Conservation (phyloP, 352 stramenopile genomes). For the Phytophthora lateralis region DNA sequence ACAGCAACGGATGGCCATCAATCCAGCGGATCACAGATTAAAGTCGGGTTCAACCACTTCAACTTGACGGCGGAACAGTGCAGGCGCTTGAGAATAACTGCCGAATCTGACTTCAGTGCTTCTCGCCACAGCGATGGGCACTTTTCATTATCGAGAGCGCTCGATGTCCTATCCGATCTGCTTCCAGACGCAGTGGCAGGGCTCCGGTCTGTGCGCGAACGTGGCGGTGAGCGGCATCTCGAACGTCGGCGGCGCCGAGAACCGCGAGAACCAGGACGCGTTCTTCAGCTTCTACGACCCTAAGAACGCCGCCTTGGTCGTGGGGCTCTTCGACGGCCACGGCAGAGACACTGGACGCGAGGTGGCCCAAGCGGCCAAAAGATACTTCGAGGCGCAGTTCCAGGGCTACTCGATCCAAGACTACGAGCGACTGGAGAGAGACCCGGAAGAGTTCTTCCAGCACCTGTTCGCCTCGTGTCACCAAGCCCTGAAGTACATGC, state of each 20-base stretch:
- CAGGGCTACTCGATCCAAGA: slow-evolving; percentile 45
- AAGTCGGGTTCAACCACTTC: slow-evolving; percentile 2
- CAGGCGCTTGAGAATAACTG: slow-evolving; percentile 14
- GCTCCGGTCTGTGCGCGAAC: slow-evolving; percentile 8
- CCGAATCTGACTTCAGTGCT: slow-evolving; percentile 10
- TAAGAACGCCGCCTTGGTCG: slow-evolving; percentile 47
- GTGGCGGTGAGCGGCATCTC: slow-evolving; percentile 57
- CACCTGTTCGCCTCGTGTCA: slow-evolving; percentile 70
- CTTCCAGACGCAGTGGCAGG: slow-evolving; percentile 20
- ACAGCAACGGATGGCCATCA: slow-evolving; percentile 6
- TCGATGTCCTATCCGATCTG: slow-evolving; percentile 15
- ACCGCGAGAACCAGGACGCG: slow-evolving; percentile 87
- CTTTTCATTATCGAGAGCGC: slow-evolving; percentile 20
- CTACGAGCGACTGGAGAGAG: slow-evolving; percentile 53
- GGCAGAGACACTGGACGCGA: slow-evolving; percentile 76
- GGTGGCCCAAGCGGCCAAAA: slow-evolving; percentile 62
- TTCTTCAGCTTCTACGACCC: slow-evolving; percentile 74
- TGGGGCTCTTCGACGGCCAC: slow-evolving; percentile 89
- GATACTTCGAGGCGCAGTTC: slow-evolving; percentile 75
- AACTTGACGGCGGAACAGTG: slow-evolving; percentile 17
- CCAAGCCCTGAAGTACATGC: slow-evolving; percentile 60
- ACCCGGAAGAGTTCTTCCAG: slow-evolving; percentile 57
- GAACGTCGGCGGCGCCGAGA: slow-evolving; percentile 58
- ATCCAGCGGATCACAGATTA: slow-evolving; percentile 3
- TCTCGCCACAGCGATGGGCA: background rate